Percentiles rank a stretch among this genome's conserved stretches.
These are phyloP conservation scores for Phytophthora brassicae DNA, from an alignment of 352 stramenopile species.

Conservation along the genomic window DNA sequence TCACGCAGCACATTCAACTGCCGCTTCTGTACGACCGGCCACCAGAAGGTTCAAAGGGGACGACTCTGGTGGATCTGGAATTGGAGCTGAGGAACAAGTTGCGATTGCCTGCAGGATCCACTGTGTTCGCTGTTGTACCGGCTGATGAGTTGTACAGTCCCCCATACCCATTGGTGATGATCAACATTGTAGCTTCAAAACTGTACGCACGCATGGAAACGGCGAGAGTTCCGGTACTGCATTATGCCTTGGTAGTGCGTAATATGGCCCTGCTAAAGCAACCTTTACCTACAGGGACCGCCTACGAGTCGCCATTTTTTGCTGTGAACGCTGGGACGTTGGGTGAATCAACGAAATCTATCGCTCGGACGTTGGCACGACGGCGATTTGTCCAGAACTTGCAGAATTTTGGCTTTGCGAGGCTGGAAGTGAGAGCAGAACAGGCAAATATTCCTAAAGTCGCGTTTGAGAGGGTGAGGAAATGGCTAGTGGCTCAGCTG, in stretches of 20 bases:
- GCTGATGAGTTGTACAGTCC: constrained; percentile 81
- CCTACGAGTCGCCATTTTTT: constrained; percentile 68
- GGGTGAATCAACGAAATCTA: constrained; percentile 27
- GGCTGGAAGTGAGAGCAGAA: constrained; percentile 62
- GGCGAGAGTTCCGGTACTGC: constrained; percentile 49
- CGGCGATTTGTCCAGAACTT: constrained; percentile 72
- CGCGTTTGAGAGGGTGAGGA: constrained; percentile 61
- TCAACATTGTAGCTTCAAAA: constrained; percentile 64
- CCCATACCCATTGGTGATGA: constrained; percentile 75
- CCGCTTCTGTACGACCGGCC: constrained; percentile 69
- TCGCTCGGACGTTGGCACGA: constrained; percentile 56
- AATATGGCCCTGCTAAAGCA: constrained; percentile 55
- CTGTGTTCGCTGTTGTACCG: constrained; percentile 73
- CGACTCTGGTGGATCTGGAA: constrained; percentile 72
- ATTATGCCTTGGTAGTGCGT: constrained; percentile 68
- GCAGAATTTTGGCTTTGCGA: constrained; percentile 70
- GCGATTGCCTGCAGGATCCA: constrained; percentile 49
- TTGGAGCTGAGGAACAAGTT: constrained; percentile 70
- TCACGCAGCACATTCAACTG: constrained; percentile 55
- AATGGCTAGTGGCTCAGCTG: constrained; percentile 62
- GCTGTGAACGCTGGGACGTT: constrained; percentile 54
- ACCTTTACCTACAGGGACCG: constrained; percentile 47
- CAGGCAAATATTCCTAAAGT: constrained; percentile 57
- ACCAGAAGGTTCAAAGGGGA: constrained; percentile 36
- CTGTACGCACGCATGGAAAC: constrained; percentile 48